Base-by-base conservation (phyloP, 495 filamentous ascomycete genomes). In the Podospora tetraspora region DNA sequence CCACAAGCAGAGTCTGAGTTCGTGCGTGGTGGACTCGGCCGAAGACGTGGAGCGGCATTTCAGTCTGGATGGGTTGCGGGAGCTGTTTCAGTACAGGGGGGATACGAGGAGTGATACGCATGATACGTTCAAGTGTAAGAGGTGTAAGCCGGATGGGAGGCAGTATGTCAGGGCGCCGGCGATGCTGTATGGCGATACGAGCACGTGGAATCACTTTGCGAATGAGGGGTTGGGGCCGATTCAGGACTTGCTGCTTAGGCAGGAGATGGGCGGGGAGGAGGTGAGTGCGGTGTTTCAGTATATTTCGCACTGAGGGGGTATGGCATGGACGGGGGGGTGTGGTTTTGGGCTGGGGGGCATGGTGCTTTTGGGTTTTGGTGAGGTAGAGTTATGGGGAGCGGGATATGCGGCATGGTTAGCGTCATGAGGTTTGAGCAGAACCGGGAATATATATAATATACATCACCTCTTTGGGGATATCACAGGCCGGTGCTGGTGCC, bases 1-100 rank as follows among this genome's bases (percentile, higher is more conserved):
- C 4, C 95, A 99, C 83, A 99, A 99, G 78, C 96, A 98, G 78
- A 94, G 92, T 0, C 84, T 99, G 6, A 97, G 92, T 0, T 95
- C 92, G 0, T 98, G 95, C 76, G 96, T 99, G n/a, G 95, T 99
- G 10, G 95, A 99, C 77, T 91, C 90, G 6, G 95, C 92, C 10
- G 93, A 98, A 77, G 95, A 99, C 68, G 96, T 99, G 3, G 95
- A 99, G 77, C 85, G 95, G 6, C 95, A 99, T 77, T 99, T 99
- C 76, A 92, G 89, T 4, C 84, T 97, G 0, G 95, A 98, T 70
- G 90, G 87, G 25, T 81, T 99, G 25, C 83, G 93, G 21, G 94
- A 99, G 77, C 81, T 99, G 59, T 99, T 99, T 83, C 91, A 95
- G 80, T 97, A 94, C 81, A 87, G 91, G 57, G 85, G 87, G 0